Conservation (phyloP, 805 yeast species). For the Grigorovia humatica region DNA sequence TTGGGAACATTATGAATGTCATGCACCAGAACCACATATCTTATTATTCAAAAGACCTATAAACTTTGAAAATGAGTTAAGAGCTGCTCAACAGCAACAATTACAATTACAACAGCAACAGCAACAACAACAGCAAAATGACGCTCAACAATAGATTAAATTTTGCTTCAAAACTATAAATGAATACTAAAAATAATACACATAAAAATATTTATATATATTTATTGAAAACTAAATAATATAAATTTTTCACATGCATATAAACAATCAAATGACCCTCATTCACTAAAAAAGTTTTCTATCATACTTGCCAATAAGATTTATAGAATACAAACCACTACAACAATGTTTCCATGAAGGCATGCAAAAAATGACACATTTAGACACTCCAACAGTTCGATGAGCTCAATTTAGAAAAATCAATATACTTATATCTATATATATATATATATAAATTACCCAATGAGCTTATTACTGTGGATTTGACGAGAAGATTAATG, state of each 20-base stretch:
- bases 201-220: not conserved
- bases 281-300: not conserved
- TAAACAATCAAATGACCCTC: not conserved
- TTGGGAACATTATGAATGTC: slow-evolving; percentile 97
- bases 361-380: too few species aligned
- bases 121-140: slow-evolving; percentile 5
- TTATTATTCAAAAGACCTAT: slow-evolving; percentile 70
- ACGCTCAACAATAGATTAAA: not conserved
- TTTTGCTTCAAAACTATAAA: not conserved
- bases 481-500: too few species aligned
- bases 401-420: too few species aligned
- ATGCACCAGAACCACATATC: slow-evolving; percentile 98
- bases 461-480: too few species aligned
- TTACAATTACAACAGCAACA: slow-evolving; percentile 13
- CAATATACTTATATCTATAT: too few species aligned
- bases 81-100: slow-evolving; percentile 22
- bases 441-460: too few species aligned
- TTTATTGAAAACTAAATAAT: not conserved
- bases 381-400: too few species aligned
- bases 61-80: slow-evolving; percentile 37
- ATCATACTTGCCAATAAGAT: too few species aligned
- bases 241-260: not conserved
- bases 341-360: too few species aligned
- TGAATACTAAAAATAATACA: not conserved
- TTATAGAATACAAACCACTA: too few species aligned